These are phyloP conservation scores for Marchantia polymorpha DNA, from an alignment of 225 moss, liverwort and hornwort genomes.

Conservation along the genomic window DNA sequence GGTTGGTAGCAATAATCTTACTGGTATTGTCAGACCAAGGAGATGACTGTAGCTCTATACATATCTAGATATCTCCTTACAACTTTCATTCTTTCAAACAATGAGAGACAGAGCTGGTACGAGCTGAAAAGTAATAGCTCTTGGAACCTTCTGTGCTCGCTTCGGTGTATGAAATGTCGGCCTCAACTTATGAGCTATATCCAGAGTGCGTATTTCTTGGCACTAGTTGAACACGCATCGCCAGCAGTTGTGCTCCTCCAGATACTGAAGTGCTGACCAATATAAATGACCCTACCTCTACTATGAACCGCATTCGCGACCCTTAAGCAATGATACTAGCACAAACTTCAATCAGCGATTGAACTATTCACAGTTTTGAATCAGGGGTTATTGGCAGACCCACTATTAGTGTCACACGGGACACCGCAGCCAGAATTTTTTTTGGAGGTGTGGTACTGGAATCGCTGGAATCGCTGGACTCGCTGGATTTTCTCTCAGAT, in stretches of 20 bases:
- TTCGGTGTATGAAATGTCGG: neutral
- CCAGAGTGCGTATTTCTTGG: neutral
- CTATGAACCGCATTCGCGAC: neutral
- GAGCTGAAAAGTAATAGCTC: no score
- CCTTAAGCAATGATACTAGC: neutral
- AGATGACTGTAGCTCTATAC: neutral
- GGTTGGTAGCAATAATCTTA: no score
- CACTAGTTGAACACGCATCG: neutral
- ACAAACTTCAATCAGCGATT: neutral
- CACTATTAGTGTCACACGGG: conserved; percentile 65
- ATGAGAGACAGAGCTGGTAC: neutral
- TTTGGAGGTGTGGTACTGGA: conserved; percentile 20
- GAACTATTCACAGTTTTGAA: conserved; percentile 9
- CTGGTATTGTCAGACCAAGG: no score
- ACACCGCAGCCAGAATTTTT: conserved; percentile 42
- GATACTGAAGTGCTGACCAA: no score
- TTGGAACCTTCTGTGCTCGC: neutral
- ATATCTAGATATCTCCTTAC: neutral
- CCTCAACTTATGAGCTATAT: neutral
- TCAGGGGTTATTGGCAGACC: conserved; percentile 47
- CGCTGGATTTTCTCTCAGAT: conserved; percentile 20
- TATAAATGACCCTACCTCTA: neutral
- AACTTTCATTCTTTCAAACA: neutral
- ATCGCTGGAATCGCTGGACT: conserved; percentile 15
- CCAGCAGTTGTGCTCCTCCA: neutral